These are phyloP conservation scores for Hericium alpestre DNA, from an alignment of 768 basidiomycete genomes.

Conservation along the genomic window DNA sequence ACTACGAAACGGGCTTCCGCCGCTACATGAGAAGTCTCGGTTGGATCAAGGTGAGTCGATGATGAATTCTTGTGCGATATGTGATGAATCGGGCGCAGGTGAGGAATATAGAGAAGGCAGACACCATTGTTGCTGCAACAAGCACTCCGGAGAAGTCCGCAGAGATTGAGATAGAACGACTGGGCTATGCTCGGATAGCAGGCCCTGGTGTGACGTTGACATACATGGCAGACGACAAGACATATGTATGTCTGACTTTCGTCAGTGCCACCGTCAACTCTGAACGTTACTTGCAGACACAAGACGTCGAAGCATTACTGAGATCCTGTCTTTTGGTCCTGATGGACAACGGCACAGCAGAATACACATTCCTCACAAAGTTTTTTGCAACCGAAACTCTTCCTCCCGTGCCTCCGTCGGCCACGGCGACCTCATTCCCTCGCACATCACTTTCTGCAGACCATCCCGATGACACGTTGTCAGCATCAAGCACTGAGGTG, in stretches of 20 bases:
- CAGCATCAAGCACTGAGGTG: conserved; percentile 38
- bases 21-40: conserved; percentile 78
- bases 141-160: conserved; percentile 28
- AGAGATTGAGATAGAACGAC: conserved; percentile 40
- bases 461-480: conserved; percentile 16
- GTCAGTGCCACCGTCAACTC: too few species aligned
- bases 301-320: conserved; percentile 71
- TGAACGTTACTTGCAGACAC: conserved; percentile 41
- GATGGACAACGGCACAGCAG: conserved; percentile 89
- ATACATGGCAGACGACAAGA: conserved; percentile 84
- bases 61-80: background rate
- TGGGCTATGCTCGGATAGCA: conserved; percentile 62
- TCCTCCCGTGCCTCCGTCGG: background rate
- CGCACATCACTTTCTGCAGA: conserved; percentile 23
- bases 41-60: conserved; percentile 53
- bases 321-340: conserved; percentile 83
- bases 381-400: conserved; percentile 52
- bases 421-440: too few species aligned
- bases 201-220: conserved; percentile 74
- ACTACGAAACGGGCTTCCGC: conserved; percentile 93
- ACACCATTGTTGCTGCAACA: conserved; percentile 43
- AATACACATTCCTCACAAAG: conserved; percentile 76
- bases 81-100: conserved; percentile 29
- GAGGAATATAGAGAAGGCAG: conserved; percentile 59
- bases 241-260: conserved; percentile 46